These are phyloP conservation scores for Cornus kousa DNA, from an alignment of 148 eudicot genomes.

Conservation along the genomic window DNA sequence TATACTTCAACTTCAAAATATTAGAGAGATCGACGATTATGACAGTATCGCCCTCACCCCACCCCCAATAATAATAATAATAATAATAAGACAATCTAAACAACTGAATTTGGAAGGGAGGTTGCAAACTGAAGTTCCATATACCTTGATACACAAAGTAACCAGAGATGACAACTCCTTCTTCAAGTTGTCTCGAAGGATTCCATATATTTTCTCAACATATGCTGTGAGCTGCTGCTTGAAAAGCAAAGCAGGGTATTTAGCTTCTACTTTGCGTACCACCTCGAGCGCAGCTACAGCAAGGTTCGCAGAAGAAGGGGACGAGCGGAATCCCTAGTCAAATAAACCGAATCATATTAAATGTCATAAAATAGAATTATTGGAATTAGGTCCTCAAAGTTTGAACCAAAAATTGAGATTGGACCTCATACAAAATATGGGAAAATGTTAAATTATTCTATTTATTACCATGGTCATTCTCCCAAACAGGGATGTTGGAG, in stretches of 20 bases:
- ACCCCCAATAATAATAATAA: too few relatives aligned
- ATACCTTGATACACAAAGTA: slow-evolving; percentile 86
- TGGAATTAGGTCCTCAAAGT: not conserved
- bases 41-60: not conserved
- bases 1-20: not conserved
- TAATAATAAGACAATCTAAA: not conserved
- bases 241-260: slow-evolving; percentile 96
- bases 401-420: not conserved
- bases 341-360: slow-evolving; percentile 4
- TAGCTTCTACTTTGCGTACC: slow-evolving; percentile 90
- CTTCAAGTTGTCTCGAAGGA: slow-evolving; percentile 92
- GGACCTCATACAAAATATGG: not conserved
- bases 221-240: slow-evolving; percentile 98
- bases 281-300: slow-evolving; percentile 65
- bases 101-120: not conserved
- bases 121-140: not conserved
- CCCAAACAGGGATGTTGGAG: slow-evolving; percentile 91
- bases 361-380: not conserved
- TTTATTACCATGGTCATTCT: slow-evolving; percentile 94
- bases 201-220: slow-evolving; percentile 94
- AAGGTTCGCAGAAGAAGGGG: slow-evolving; percentile 69
- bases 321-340: slow-evolving; percentile 84
- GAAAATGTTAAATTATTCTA: slow-evolving; percentile 12
- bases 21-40: not conserved
- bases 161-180: slow-evolving; percentile 67